Evolutionary conservation across 768 basidiomycete species (phyloP), one percentile per base, ranked within the genome.

Genomic region (Daedaleopsis nitida): DNA sequence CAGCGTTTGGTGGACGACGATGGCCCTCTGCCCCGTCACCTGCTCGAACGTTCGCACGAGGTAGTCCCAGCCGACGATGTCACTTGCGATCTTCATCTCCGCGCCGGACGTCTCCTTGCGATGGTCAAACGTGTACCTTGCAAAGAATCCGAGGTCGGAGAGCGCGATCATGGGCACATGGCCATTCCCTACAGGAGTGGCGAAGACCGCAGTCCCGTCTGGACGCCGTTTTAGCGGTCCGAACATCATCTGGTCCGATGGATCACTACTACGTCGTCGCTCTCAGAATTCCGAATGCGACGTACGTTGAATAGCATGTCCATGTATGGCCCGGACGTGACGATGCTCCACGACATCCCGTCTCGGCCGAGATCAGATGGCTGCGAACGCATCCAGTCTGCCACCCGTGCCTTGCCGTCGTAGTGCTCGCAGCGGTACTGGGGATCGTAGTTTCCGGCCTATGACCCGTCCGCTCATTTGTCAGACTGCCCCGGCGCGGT

Each of bases 321-420:
- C 63, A 67, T 67, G 51, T 67, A 67, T 5, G 63, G 63, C 3
- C 54, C 60, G 39, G 77, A 74, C 5, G 76, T 76, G 58, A 79
- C 67, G 24, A 74, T 65, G n/a, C 72, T 74, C 78, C 77, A 79
- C 16, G 72, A 70, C 52, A 78, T 66, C 23, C 62, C 69, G 17
- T 64, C 63, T 16, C 73, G 70, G 39, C 69, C 73, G n/a, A 69
- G 60, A 34, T 60, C 70, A 8, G 76, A 74, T 17, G 73, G 71
- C 63, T 79, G 79, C 5, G 68, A 65, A 42, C 73, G 68, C 60
- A 80, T 67, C 57, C 71, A 79, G 49, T 79, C 79, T 10, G 68
- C 67, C 0, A 80, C 75, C n/a, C 76, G 74, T 1, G 74, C 78
- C 65, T 80, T 80, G 5, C 69, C 77, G 56, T 78, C 76, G 63